Base-by-base conservation (phyloP, 2,329 filamentous ascomycete species). In the Fusarium napiforme region DNA sequence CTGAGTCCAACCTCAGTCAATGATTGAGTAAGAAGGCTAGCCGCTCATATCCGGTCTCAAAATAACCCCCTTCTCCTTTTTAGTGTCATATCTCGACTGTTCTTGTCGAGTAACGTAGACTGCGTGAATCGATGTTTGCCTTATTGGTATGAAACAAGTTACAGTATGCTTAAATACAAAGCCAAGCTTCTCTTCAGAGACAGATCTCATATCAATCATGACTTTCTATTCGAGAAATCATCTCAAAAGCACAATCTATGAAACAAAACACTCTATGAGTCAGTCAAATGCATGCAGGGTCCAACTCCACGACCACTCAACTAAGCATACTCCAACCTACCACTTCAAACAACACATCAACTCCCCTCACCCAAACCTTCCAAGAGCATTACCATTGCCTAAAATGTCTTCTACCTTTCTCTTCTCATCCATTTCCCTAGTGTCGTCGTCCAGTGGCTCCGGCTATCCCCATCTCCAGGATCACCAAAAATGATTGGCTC, bases 401-500 rank as follows among this genome's bases (percentile, higher is more conserved):
- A 18, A 34, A 19, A 15, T 32, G 0, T 5, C 19, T 45, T 18
- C n/a, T 9, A 36, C 3, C 15, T 18, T 18, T 36, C 15, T 36
- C 34, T 15, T 8, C 34, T 36, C 34, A 18, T 36, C 37, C 37
- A 39, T 19, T 21, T 21, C 18, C 37, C 18, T 18, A 21, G 9
- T 39, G 18, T 6, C 37, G 18, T 39, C 37, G 18, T 43, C 30
- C 34, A 66, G 32, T 60, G 58, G 66, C 60, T 67, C 43, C 16
- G 7, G 8, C 9, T 26, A 30, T 3, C 21, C 37, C 39, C n/a
- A 49, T 23, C 52, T 28, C 30, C 26, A 32, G 53, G 32, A 18
- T 14, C n/a, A 52, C 43, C 56, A 28, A 52, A 52, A 62, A 59
- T 59, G 69, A 74, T 74, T 74, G 72, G 72, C 72, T 73, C 55